Percentiles rank a stretch among this genome's conserved stretches.
Conservation (phyloP, 768 basidiomycete species). For the Pulveroboletus sp. region DNA sequence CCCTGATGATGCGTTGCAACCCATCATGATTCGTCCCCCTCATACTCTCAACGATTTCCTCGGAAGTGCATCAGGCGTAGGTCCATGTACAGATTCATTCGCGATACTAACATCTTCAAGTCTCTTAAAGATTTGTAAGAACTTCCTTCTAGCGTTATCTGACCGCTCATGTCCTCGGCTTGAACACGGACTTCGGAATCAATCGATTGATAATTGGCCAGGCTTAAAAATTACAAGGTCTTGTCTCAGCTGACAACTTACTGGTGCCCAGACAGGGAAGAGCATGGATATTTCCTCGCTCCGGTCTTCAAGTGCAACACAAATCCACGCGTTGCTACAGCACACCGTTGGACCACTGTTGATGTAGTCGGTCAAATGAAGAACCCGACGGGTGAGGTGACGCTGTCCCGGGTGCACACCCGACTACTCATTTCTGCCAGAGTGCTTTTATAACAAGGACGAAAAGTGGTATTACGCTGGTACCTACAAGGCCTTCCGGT, state of each 20-base stretch:
- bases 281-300: slow-evolving; percentile 73
- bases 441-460: slow-evolving; percentile 79
- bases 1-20: slow-evolving; percentile 62
- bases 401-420: not conserved
- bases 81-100: slow-evolving; percentile 16
- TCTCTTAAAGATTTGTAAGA: slow-evolving; percentile 54
- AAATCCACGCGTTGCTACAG: slow-evolving; percentile 69
- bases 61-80: slow-evolving; percentile 51
- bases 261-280: slow-evolving; percentile 81
- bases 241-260: slow-evolving; percentile 62
- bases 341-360: slow-evolving; percentile 67
- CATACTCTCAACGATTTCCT: slow-evolving; percentile 69
- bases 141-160: not conserved
- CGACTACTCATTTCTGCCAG: slow-evolving; percentile 30
- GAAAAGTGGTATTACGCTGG: slow-evolving; percentile 83
- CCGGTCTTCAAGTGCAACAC: slow-evolving; percentile 76
- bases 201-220: slow-evolving; percentile 23
- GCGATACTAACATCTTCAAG: slow-evolving; percentile 32
- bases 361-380: slow-evolving; percentile 57
- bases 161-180: not conserved
- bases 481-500: slow-evolving; percentile 61
- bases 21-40: slow-evolving; percentile 60
- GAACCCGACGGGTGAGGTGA: slow-evolving; percentile 53
- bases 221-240: slow-evolving; percentile 62
- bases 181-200: not conserved